Conservation (phyloP, 352 stramenopile species). For the Poterioochromonas sp. region DNA sequence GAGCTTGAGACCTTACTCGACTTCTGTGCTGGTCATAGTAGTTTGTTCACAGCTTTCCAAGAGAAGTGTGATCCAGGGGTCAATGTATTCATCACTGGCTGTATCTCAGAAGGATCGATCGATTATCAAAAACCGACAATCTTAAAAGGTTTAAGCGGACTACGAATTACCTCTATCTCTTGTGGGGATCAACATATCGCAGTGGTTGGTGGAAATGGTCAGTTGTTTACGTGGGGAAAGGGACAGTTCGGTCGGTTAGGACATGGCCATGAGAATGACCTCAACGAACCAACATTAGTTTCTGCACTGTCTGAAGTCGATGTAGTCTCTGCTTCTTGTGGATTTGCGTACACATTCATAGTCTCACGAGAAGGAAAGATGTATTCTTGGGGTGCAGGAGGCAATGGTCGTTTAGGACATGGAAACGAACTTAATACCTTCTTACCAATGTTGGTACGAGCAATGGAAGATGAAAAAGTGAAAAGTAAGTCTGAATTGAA, state of each 20-base stretch:
- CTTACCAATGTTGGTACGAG: conserved; percentile 20
- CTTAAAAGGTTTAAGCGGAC: background rate
- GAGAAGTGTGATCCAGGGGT: background rate
- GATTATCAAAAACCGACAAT: background rate
- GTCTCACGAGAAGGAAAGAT: conserved; percentile 62
- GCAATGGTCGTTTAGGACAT: conserved; percentile 66
- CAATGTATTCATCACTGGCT: background rate
- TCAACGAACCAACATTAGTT: background rate
- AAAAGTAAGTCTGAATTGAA: too few relatives aligned
- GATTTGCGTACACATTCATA: conserved; percentile 64
- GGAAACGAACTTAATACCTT: conserved; percentile 34
- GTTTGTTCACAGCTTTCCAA: background rate
- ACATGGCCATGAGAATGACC: conserved; percentile 17
- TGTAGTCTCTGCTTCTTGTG: conserved; percentile 59
- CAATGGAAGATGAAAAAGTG: background rate
- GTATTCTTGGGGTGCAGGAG: conserved; percentile 60
- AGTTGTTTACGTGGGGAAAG: conserved; percentile 39
- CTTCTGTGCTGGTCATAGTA: too few relatives aligned
- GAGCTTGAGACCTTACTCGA: too few relatives aligned
- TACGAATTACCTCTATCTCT: background rate
- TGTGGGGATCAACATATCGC: conserved; percentile 27
- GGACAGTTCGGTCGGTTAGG: conserved; percentile 39
- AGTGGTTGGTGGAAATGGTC: background rate
- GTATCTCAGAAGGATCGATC: background rate
- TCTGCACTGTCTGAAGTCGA: conserved; percentile 48